Conservation (phyloP, 2,329 filamentous ascomycete species). For the Talaromyces sp. region DNA sequence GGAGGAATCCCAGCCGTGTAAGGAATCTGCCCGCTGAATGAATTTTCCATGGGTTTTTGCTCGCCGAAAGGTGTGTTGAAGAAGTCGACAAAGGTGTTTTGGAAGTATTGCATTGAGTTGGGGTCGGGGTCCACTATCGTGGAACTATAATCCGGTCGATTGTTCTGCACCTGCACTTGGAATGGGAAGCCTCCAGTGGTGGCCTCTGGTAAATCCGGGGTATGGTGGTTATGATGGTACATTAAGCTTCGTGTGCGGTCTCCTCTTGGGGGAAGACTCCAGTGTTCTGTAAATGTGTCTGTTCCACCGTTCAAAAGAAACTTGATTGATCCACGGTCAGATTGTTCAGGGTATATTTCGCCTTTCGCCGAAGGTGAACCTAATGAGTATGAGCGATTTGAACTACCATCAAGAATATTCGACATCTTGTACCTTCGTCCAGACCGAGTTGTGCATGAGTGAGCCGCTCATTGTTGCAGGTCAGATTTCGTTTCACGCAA, state of each 20-base stretch:
- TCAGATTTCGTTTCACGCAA: conserved; percentile 46
- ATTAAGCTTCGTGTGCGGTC: conserved; percentile 42
- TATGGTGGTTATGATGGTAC: conserved; percentile 39
- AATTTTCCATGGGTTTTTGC: conserved; percentile 26
- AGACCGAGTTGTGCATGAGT: conserved; percentile 12
- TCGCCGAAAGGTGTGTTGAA: conserved; percentile 42
- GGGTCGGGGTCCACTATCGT: conserved; percentile 30
- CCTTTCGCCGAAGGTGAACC: conserved; percentile 24
- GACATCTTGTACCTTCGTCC: conserved; percentile 21
- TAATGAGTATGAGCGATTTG: conserved; percentile 2
- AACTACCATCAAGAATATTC: not conserved
- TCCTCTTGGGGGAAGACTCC: conserved; percentile 45
- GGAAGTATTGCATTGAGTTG: conserved; percentile 33
- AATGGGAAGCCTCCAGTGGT: conserved; percentile 22
- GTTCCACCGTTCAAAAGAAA: conserved; percentile 51
- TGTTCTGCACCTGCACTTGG: conserved; percentile 11
- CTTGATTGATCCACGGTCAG: conserved; percentile 50
- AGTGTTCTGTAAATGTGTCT: conserved; percentile 50
- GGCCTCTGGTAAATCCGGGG: conserved; percentile 28
- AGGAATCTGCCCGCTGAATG: conserved; percentile 22
- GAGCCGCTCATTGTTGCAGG: conserved; percentile 42
- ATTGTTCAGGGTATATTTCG: conserved; percentile 35
- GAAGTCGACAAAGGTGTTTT: conserved; percentile 42
- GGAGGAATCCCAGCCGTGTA: conserved; percentile 22
- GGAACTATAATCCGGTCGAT: conserved; percentile 20